These are phyloP conservation scores for Xylaria curta DNA, from an alignment of 495 filamentous ascomycete species.

Conservation along the genomic window DNA sequence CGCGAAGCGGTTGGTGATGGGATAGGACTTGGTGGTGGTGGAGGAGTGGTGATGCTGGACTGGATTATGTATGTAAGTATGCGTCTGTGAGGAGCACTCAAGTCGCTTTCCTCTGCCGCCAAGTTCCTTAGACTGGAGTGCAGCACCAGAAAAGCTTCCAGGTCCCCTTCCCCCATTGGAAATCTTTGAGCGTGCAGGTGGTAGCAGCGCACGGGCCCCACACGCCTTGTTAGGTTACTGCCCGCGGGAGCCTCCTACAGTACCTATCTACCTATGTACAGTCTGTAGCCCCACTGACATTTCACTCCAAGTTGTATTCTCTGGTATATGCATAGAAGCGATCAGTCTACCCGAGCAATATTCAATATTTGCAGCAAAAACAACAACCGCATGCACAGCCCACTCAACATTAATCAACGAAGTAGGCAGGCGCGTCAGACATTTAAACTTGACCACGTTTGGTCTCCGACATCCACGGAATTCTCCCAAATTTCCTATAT, in stretches of 20 bases:
- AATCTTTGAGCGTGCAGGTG: slow-evolving; percentile 36
- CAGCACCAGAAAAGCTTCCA: slow-evolving; percentile 24
- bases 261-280: no score
- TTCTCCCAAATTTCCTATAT: not conserved
- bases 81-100: slow-evolving; percentile 13
- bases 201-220: slow-evolving; percentile 29
- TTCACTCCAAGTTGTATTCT: not conserved
- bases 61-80: not conserved
- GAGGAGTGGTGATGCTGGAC: slow-evolving; percentile 19
- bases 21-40: slow-evolving; percentile 7
- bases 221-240: not conserved
- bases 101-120: slow-evolving; percentile 8
- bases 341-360: no score
- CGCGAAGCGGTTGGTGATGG: slow-evolving; percentile 8
- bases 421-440: slow-evolving; percentile 1
- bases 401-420: no score
- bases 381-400: not conserved
- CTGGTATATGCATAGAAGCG: not conserved
- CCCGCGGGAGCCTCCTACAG: not conserved
- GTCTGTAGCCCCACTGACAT: no score
- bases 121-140: slow-evolving; percentile 12
- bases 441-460: not conserved
- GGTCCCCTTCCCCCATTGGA: slow-evolving; percentile 34
- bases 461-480: not conserved
- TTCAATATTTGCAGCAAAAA: not conserved